Evolutionary conservation across 108 stramenopile genomes (phyloP).

Genomic region (Skeletonema potamos): DNA sequence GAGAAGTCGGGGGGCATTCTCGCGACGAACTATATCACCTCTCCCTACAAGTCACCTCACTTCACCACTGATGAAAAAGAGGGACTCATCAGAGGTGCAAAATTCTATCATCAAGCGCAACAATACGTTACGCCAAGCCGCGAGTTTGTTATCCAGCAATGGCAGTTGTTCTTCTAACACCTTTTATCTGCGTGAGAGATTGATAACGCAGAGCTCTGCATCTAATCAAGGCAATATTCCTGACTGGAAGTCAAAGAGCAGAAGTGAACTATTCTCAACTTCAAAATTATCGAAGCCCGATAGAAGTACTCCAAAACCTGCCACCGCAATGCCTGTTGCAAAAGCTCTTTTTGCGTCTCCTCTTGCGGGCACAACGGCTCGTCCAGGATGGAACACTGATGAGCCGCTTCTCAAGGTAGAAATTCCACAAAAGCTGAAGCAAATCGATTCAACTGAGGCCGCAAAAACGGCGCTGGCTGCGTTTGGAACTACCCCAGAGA

Average conservation of each 20-base stretch:
- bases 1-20: slow-evolving; percentile 1
- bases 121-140: slow-evolving; percentile 6
- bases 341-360: slow-evolving; percentile 50
- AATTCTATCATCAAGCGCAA: slow-evolving; percentile 27
- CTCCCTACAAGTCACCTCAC: slow-evolving; percentile 21
- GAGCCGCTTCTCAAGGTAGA: slow-evolving; percentile 29
- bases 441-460: slow-evolving; percentile 50
- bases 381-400: slow-evolving; percentile 23
- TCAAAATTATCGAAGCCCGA: slow-evolving; percentile 6
- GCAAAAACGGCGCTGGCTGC: slow-evolving; percentile 61
- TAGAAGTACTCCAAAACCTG: slow-evolving; percentile 1
- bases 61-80: slow-evolving; percentile 29
- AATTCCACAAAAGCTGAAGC: slow-evolving; percentile 50
- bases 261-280: slow-evolving; percentile 32
- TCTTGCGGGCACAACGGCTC: slow-evolving; percentile 10
- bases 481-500: slow-evolving; percentile 79
- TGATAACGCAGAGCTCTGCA: neutral
- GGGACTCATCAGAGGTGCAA: neutral
- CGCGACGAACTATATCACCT: slow-evolving; percentile 20
- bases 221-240: slow-evolving; percentile 11
- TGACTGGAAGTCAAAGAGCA: slow-evolving; percentile 46
- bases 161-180: slow-evolving; percentile 5
- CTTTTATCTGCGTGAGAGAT: slow-evolving; percentile 18
- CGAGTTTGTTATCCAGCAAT: slow-evolving; percentile 7
- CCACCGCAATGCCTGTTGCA: slow-evolving; percentile 17